Conservation (phyloP, 176 grass and related monocot species). For the Poa annua region DNA sequence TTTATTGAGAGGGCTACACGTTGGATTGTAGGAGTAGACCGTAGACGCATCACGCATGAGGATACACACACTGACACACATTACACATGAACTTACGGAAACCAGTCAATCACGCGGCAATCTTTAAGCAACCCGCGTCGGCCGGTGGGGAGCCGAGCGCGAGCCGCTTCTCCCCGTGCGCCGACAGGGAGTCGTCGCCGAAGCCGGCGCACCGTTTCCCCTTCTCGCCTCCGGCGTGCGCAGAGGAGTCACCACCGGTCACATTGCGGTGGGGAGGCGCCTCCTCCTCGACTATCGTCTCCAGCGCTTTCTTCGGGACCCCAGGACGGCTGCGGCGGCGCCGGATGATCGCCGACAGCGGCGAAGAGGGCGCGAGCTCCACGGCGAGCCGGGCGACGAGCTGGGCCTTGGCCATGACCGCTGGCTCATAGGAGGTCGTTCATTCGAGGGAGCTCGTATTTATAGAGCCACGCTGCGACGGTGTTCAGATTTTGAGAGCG, state of each 20-base stretch:
- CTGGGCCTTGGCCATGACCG: conserved; percentile 47
- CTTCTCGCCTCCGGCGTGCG: background rate
- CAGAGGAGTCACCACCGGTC: background rate
- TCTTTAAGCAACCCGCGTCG: background rate
- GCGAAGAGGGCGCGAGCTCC: conserved; percentile 28
- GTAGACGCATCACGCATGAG: no score
- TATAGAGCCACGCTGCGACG: background rate
- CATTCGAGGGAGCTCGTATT: background rate
- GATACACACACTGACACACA: no score
- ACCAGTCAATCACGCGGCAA: background rate
- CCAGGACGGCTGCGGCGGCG: conserved; percentile 13
- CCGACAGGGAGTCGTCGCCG: background rate
- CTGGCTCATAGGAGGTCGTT: background rate
- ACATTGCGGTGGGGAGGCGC: background rate
- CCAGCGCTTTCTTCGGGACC: conserved; percentile 17
- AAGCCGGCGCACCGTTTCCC: background rate
- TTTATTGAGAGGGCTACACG: no score
- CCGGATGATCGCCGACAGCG: conserved; percentile 37
- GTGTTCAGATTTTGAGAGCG: background rate
- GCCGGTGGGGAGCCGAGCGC: background rate
- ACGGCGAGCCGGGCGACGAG: conserved; percentile 25
- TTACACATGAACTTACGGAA: no score
- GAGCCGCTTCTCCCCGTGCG: conserved; percentile 11
- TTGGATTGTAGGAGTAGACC: no score
- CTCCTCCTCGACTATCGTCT: conserved; percentile 45